Evolutionary conservation across 192 early-diverging fungal species (phyloP), one percentile per base, ranked within the genome.

Genomic region (Umbelopsis sp.): DNA sequence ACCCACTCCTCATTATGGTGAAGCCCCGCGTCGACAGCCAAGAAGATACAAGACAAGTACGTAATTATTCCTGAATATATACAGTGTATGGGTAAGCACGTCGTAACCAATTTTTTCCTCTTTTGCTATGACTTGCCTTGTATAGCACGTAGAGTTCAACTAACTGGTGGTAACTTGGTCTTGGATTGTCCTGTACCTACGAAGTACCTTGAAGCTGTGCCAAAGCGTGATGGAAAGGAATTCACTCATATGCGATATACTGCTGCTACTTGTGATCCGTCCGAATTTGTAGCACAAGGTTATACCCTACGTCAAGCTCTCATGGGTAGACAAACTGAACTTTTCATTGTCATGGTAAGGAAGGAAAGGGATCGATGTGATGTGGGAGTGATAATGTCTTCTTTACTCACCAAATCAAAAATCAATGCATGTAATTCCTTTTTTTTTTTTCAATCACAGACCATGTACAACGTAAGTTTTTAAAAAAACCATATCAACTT

Each of bases 241-340:
- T 96, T 95, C 65, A 94, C 94, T 17, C 89, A 96, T 74, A 89
- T 96, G 86, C 87, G 97, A 26, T 99, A 99, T 84, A 98, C 97
- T 0, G 93, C 96, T 4, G 92, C 89, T 12, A 95, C 94, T 14
- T 91, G 89, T 79, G 90, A 95, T 73, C 91, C 96, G 5, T 88
- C 96, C 74, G 87, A 96, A 32, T 98, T 97, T 82, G 71, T 74
- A 32, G 67, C 80, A 34, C 80, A 91, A 34, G 83, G 84, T 51
- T 99, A 96, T 82, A 89, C 85, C 32, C 83, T 99, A 68, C 87
- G 95, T 36, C 95, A 83, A 65, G 84, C 88, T 67, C 82, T 94
- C 54, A 77, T 89, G 74, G 82, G 87, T 45, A 84, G 91, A 56
- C 68, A 80, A 36, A 95, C 90, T 2, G 93, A 95, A 71, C 71